These are phyloP conservation scores for Guillardia theta DNA, from an alignment of 78 protist genomes.

Conservation along the genomic window DNA sequence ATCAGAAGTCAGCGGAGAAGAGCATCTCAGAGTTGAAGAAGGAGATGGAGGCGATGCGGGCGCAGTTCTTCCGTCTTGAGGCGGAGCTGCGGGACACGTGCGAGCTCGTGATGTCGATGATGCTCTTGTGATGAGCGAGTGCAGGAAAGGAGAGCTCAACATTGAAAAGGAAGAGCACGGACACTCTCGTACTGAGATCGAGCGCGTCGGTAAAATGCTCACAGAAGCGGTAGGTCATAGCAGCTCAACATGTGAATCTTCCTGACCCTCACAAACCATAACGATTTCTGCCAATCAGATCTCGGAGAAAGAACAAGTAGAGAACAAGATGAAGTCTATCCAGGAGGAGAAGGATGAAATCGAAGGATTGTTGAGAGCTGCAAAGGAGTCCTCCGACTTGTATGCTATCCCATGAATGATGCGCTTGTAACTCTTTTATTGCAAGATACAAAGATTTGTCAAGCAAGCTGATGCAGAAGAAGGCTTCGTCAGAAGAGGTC, in stretches of 20 bases:
- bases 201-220: background rate
- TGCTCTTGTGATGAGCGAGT: background rate
- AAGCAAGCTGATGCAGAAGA: background rate
- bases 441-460: background rate
- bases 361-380: background rate
- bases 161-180: background rate
- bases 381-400: background rate
- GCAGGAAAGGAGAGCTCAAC: background rate
- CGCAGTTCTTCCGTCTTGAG: background rate
- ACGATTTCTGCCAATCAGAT: background rate
- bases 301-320: background rate
- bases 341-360: background rate
- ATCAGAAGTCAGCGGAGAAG: background rate
- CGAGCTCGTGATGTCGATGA: background rate
- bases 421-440: background rate
- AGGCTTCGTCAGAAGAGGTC: background rate
- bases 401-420: background rate
- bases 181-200: background rate
- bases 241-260: background rate
- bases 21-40: background rate
- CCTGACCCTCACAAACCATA: background rate
- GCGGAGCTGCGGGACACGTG: background rate
- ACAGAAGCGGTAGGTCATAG: background rate
- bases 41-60: background rate
- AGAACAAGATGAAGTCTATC: background rate